Conservation (phyloP, 176 grass and related monocot genomes). For the Triticum monococcum region DNA sequence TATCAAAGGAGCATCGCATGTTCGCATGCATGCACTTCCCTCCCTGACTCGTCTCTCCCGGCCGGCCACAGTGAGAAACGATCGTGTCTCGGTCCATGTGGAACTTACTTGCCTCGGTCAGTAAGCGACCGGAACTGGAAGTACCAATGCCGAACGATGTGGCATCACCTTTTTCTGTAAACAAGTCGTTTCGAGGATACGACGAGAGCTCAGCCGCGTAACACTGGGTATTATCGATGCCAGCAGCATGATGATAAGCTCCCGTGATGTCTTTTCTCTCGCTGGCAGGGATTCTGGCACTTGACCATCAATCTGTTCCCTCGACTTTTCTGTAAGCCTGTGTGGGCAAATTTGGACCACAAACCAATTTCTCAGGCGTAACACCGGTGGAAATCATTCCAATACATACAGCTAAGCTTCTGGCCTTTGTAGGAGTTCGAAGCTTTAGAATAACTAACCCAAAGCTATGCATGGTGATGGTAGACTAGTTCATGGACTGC, state of each 20-base stretch:
- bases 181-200: background rate
- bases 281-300: conserved; percentile 13
- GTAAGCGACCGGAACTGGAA: background rate
- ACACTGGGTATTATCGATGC: background rate
- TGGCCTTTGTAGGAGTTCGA: conserved; percentile 45
- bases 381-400: conserved; percentile 30
- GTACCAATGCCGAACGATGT: background rate
- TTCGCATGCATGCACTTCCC: background rate
- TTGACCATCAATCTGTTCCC: conserved; percentile 36
- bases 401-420: conserved; percentile 15
- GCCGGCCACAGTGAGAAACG: background rate
- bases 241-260: conserved; percentile 41
- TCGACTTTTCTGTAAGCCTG: conserved; percentile 16
- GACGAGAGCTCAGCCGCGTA: background rate
- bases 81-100: background rate
- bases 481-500: conserved; percentile 12
- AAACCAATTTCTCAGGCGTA: conserved; percentile 26
- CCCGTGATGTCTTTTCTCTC: conserved; percentile 32
- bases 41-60: too few relatives aligned
- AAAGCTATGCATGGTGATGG: conserved; percentile 13
- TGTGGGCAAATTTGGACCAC: conserved; percentile 30
- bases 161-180: background rate
- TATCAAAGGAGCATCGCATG: background rate
- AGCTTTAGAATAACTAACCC: conserved; percentile 31
- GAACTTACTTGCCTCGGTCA: background rate